Percentiles rank a stretch among this genome's conserved stretches.
phyloP scores from a whole-genome alignment of 2,329 filamentous ascomycete species.

The Neofusicoccum cordaticola region DNA sequence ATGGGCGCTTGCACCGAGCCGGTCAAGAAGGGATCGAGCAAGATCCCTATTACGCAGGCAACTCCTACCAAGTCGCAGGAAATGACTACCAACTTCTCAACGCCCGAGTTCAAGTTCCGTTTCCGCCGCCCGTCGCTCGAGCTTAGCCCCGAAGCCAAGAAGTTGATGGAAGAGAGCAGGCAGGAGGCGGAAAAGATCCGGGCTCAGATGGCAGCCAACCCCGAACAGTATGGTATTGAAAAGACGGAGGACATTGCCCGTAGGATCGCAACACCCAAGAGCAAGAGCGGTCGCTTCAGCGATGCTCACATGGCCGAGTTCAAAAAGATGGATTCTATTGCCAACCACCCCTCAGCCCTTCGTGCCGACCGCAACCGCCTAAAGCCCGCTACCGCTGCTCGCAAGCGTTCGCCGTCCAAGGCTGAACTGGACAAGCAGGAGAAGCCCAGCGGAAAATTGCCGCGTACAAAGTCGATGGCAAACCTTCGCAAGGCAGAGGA shows the following conservation, averaged over 20 bases:
- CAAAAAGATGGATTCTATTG: conserved; percentile 97
- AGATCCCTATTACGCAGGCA: conserved; percentile 48
- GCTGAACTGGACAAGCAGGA: conserved; percentile 63
- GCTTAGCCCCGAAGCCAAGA: conserved; percentile 60
- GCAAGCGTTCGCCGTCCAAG: conserved; percentile 50
- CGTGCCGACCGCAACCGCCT: conserved; percentile 56
- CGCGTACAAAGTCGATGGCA: conserved; percentile 36
- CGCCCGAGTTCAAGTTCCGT: conserved; percentile 64
- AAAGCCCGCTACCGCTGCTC: conserved; percentile 43
- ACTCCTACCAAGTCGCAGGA: conserved; percentile 60
- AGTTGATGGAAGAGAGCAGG: conserved; percentile 64
- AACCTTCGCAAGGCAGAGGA: conserved; percentile 24
- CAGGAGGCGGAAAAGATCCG: conserved; percentile 71
- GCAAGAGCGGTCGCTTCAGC: conserved; percentile 76
- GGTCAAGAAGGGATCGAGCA: conserved; percentile 36
- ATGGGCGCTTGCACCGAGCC: conserved; percentile 59
- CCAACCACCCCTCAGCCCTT: conserved; percentile 77
- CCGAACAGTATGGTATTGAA: conserved; percentile 36
- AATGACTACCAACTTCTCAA: conserved; percentile 20
- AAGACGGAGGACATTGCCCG: conserved; percentile 51
- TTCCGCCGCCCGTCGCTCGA: conserved; percentile 55
- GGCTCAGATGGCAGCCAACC: conserved; percentile 62
- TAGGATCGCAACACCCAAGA: conserved; percentile 76
- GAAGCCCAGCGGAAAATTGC: conserved; percentile 37
- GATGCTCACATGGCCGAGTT: conserved; percentile 84